Conservation (phyloP, 2,329 filamentous ascomycete species). For the Davidsoniella neocaledoniae region DNA sequence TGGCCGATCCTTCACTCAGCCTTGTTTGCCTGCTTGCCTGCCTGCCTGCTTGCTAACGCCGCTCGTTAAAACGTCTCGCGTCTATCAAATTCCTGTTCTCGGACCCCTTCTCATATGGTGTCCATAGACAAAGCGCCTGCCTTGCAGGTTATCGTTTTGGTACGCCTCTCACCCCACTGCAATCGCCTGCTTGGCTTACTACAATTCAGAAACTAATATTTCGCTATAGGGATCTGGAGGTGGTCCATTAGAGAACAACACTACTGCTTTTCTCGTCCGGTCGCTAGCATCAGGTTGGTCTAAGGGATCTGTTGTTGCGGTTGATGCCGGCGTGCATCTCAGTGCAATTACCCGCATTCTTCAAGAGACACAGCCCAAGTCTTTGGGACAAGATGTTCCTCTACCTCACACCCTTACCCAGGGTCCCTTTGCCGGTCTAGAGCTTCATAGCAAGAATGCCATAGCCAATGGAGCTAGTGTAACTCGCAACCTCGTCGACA, state of each 20-base stretch:
- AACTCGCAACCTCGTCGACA: conserved; percentile 62
- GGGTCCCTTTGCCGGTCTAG: conserved; percentile 68
- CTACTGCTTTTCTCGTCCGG: conserved; percentile 76
- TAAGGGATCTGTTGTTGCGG: conserved; percentile 69
- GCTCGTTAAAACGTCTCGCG: too few species aligned
- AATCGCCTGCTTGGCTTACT: neutral
- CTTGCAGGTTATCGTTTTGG: conserved; percentile 59
- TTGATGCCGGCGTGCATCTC: conserved; percentile 85
- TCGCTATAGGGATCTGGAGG: conserved; percentile 61
- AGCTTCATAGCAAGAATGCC: conserved; percentile 47
- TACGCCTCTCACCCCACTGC: conserved; percentile 27
- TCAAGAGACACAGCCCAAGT: conserved; percentile 31
- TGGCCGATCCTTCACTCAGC: neutral
- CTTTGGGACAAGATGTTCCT: conserved; percentile 21
- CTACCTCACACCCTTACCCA: conserved; percentile 37
- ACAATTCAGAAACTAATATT: conserved; percentile 17
- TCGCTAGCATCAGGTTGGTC: conserved; percentile 65
- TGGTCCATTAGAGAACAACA: conserved; percentile 77
- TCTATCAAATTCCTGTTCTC: neutral
- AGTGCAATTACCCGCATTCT: conserved; percentile 71
- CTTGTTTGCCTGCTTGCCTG: neutral
- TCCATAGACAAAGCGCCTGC: conserved; percentile 25
- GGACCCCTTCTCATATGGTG: conserved; percentile 1
- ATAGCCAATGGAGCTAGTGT: conserved; percentile 69
- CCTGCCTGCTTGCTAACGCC: too few species aligned